These are phyloP conservation scores for Podaxis sp. DNA, from an alignment of 768 basidiomycete species.

Conservation along the genomic window DNA sequence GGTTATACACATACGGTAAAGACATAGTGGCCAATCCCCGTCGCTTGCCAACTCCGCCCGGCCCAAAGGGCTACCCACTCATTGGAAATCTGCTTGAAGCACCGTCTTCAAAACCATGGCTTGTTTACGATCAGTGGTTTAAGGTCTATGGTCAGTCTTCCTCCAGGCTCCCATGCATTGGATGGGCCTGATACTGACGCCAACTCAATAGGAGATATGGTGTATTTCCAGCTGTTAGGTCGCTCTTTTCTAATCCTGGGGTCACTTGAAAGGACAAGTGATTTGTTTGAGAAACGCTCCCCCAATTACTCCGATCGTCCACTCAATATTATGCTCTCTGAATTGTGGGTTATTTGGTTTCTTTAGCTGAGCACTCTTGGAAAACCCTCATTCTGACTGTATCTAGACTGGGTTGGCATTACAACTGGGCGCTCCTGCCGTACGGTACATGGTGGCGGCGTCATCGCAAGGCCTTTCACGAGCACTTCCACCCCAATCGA, in stretches of 20 bases:
- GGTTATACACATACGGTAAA: not conserved
- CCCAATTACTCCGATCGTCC: constrained; percentile 22
- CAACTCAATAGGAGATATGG: constrained; percentile 12
- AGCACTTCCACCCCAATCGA: not conserved
- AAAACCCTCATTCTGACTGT: not conserved
- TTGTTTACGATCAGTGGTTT: constrained; percentile 17
- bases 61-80: constrained; percentile 18
- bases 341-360: not conserved
- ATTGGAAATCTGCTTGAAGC: constrained; percentile 19
- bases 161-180: not conserved
- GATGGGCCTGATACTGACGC: not conserved
- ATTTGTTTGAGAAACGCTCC: constrained; percentile 18
- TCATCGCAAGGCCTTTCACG: constrained; percentile 4
- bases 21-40: not conserved
- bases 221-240: constrained; percentile 17
- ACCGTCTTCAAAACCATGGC: constrained; percentile 17
- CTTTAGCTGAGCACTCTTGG: not conserved
- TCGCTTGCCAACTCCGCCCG: constrained; percentile 11
- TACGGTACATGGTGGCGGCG: constrained; percentile 9
- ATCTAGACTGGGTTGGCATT: constrained; percentile 28
- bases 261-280: constrained; percentile 9
- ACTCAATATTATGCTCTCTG: not conserved
- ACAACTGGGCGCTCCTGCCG: constrained; percentile 32
- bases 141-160: constrained; percentile 17
- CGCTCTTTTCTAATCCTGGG: constrained; percentile 14